These are phyloP conservation scores for Aphanomyces astaci DNA, from an alignment of 352 stramenopile genomes.

Conservation along the genomic window DNA sequence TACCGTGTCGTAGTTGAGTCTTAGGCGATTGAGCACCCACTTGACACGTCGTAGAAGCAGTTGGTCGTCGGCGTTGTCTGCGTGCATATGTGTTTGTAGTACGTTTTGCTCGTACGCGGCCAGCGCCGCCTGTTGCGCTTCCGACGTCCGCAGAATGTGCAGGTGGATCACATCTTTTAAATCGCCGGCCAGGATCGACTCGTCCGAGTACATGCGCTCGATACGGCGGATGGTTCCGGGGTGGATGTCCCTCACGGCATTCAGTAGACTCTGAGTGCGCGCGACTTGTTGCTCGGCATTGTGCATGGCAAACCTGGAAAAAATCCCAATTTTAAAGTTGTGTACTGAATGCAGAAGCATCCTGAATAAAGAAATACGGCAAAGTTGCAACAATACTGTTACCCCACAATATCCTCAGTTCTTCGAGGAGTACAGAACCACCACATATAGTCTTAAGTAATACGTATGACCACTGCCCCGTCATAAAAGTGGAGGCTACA, in stretches of 20 bases:
- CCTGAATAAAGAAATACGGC: too few species aligned
- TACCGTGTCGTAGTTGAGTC: slow-evolving; percentile 31
- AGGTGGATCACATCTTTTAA: slow-evolving; percentile 49
- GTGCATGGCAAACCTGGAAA: slow-evolving; percentile 44
- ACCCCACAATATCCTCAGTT: too few species aligned
- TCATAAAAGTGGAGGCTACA: too few species aligned
- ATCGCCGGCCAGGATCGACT: slow-evolving; percentile 55
- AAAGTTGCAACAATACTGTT: too few species aligned
- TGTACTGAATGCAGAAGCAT: too few species aligned
- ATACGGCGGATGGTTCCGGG: slow-evolving; percentile 57
- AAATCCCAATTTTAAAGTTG: too few species aligned
- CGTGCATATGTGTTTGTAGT: slow-evolving; percentile 33
- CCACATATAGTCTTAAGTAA: too few species aligned
- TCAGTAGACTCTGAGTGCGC: slow-evolving; percentile 58
- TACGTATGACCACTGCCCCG: too few species aligned
- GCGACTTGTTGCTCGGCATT: slow-evolving; percentile 64
- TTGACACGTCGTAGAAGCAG: slow-evolving; percentile 64
- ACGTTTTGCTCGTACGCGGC: slow-evolving; percentile 50
- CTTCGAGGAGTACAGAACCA: too few species aligned
- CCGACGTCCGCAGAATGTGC: slow-evolving; percentile 33
- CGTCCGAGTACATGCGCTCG: slow-evolving; percentile 57
- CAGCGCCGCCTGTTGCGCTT: slow-evolving; percentile 39
- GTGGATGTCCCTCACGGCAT: slow-evolving; percentile 57
- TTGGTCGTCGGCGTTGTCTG: slow-evolving; percentile 35
- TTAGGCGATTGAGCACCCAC: slow-evolving; percentile 63